Evolutionary conservation across 441 rosid genomes (phyloP).

Genomic region (Adansonia gregorii): DNA sequence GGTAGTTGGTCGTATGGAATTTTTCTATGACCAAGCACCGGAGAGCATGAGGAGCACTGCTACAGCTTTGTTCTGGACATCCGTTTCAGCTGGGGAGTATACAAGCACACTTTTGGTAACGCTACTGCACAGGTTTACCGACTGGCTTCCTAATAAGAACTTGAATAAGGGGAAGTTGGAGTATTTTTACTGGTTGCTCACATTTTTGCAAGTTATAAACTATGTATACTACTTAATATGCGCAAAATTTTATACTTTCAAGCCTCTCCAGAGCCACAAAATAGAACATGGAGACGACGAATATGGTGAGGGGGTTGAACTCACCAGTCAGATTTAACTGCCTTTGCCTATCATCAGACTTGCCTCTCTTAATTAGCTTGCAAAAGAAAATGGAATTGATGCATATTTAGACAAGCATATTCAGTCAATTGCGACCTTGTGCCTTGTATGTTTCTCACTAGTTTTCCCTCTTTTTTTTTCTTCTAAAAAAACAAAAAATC

Average conservation of each 20-base stretch:
- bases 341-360: background rate
- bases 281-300: slow-evolving; percentile 9
- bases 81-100: slow-evolving; percentile 60
- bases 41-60: slow-evolving; percentile 76
- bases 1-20: slow-evolving; percentile 73
- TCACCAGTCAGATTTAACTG: slow-evolving; percentile 37
- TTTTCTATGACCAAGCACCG: slow-evolving; percentile 70
- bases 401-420: background rate
- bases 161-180: slow-evolving; percentile 64
- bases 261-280: slow-evolving; percentile 43
- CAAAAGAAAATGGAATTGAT: slow-evolving; percentile 7
- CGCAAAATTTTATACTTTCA: slow-evolving; percentile 57
- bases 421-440: background rate
- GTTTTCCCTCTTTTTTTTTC: background rate
- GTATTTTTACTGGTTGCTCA: slow-evolving; percentile 67
- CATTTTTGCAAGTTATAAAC: slow-evolving; percentile 52
- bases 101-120: slow-evolving; percentile 59
- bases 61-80: slow-evolving; percentile 56
- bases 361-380: background rate
- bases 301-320: slow-evolving; percentile 42
- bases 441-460: background rate
- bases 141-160: slow-evolving; percentile 62
- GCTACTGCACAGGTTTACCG: slow-evolving; percentile 47
- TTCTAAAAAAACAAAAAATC: too few relatives aligned
- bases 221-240: slow-evolving; percentile 52